Evolutionary conservation across 106 monocot species (phyloP), one percentile per base, ranked within the genome.

Genomic region (Alisma plantagoaquatica): DNA sequence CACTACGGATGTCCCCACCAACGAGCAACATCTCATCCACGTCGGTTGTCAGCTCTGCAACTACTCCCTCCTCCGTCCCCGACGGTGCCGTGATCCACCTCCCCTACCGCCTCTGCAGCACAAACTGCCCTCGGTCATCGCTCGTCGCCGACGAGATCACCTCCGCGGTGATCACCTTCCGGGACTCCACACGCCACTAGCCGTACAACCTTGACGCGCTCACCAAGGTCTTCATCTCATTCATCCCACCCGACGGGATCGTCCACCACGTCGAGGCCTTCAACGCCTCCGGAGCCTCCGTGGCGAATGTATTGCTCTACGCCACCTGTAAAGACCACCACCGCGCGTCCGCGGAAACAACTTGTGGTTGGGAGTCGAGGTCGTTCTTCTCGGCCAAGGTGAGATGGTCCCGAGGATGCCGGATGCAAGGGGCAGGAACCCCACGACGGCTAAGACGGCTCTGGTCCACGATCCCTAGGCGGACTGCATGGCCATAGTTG

Each of bases 261-360:
- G 5, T 51, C 25, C 67, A 59, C 2, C 69, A 87, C 23, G 53
- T 93, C 9, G 35, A 75, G 8, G 64, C 83, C 10, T 87, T 87
- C 41, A 23, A 66, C 8, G 10, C 41, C 11, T 56, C 82, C 0
- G 75, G 71, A 8, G 92, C 71, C 21, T 50, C 82, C 16, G 50
- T 63, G 7, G 67, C 71, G 4, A 63, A 86, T 4, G 83, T 93
- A 24, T 68, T 56, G 49, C 71, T 83, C 18, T 93, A 83, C 49
- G 41, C 71, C 20, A 6, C 31, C 5, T 16, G 23, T 29, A 14
- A 16, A 0, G 18, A 11, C 2, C 2, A 2, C 1, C 27, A 42
- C 14, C 50, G 48, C 15, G 3, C 6, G 1, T 7, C 51, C 2
- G 92, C 78, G 0, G 66, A 77, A 22, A 41, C 46, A 0, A 47